Conservation (phyloP, 176 grass and related monocot genomes). For the Ensete ventricosum region DNA sequence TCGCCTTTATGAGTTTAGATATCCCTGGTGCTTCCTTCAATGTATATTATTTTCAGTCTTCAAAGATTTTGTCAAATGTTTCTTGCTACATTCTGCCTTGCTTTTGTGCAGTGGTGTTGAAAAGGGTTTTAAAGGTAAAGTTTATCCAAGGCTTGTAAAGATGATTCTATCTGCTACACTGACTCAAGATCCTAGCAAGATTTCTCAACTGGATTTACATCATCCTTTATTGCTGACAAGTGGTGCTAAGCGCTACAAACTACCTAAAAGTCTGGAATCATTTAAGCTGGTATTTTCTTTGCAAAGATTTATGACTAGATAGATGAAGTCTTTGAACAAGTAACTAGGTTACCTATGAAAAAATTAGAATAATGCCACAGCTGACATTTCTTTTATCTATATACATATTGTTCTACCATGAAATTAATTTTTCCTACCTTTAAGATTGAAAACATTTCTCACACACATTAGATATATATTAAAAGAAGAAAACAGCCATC, state of each 20-base stretch:
- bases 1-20: no score
- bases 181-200: conserved; percentile 98
- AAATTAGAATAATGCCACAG: background rate
- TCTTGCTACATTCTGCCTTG: conserved; percentile 21
- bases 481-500: background rate
- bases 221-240: conserved; percentile 85
- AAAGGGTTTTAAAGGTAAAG: conserved; percentile 80
- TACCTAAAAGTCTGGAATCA: conserved; percentile 61
- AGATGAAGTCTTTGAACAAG: background rate
- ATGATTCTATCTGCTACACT: conserved; percentile 86
- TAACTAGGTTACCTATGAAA: no score
- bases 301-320: background rate
- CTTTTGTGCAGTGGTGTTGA: conserved; percentile 42
- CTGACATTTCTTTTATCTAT: background rate
- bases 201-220: conserved; percentile 83
- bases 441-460: background rate
- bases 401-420: background rate
- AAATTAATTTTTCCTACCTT: background rate
- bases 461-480: background rate
- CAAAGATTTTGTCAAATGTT: conserved; percentile 10
- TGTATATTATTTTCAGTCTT: background rate
- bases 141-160: conserved; percentile 67
- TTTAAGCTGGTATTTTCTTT: conserved; percentile 59
- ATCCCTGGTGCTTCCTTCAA: no score
- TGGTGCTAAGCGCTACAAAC: conserved; percentile 73